Conservation (phyloP, 2,329 filamentous ascomycete species). For the Colletotrichum sublineola region DNA sequence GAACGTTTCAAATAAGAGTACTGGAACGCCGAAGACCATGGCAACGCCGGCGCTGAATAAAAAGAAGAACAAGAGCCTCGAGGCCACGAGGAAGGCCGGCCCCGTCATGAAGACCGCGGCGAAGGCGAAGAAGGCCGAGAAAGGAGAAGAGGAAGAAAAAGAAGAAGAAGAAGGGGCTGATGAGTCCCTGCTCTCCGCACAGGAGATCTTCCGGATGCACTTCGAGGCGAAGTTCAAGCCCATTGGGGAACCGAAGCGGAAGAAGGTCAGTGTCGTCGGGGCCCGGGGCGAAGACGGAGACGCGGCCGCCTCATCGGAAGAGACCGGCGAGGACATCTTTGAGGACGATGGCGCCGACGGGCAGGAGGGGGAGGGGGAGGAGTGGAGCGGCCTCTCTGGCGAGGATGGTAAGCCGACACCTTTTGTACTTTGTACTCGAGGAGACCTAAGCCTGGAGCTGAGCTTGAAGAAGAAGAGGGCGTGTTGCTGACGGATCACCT, state of each 20-base stretch:
- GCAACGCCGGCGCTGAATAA: not conserved
- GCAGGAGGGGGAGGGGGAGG: conserved; percentile 58
- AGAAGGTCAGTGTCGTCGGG: conserved; percentile 39
- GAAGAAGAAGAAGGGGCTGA: conserved; percentile 50
- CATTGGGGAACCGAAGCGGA: conserved; percentile 57
- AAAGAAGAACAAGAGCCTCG: not conserved
- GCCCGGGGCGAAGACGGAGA: conserved; percentile 45
- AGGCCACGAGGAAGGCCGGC: not conserved
- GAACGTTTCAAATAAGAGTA: conserved; percentile 11
- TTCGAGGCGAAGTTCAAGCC: conserved; percentile 93
- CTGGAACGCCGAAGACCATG: not conserved
- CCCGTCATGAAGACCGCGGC: not conserved
- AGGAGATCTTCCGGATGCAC: conserved; percentile 83
- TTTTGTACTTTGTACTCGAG: not conserved
- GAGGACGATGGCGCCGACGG: conserved; percentile 47
- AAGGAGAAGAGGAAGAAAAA: not conserved
- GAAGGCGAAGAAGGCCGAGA: not conserved
- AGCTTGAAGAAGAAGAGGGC: not conserved
- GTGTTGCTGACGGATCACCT: not conserved
- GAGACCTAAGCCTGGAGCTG: not conserved
- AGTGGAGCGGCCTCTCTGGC: conserved; percentile 75
- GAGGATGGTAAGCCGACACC: conserved; percentile 49
- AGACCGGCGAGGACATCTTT: conserved; percentile 47
- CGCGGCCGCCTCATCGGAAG: conserved; percentile 44
- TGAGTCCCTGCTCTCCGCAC: conserved; percentile 60